phyloP scores from a whole-genome alignment of 2,329 filamentous ascomycete species.

The Madurella mycetomatis region DNA sequence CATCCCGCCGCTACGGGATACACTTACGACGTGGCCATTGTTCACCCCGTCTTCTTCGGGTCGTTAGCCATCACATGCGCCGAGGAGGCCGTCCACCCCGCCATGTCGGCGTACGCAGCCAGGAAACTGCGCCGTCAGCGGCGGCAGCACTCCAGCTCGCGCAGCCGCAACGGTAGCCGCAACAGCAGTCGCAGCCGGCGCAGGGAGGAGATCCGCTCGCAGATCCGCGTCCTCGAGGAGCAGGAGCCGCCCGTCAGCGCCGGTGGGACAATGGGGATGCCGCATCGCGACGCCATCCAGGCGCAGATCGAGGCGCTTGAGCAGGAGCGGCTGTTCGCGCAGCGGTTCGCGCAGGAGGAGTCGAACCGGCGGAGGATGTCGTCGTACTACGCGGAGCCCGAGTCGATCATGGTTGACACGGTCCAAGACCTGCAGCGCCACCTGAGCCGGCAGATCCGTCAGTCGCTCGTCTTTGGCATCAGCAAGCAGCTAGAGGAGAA shows the following conservation, averaged over 20 bases:
- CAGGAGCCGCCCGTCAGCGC: not conserved
- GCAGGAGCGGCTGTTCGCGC: constrained; percentile 29
- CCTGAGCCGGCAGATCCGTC: constrained; percentile 15
- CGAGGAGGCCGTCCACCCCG: constrained; percentile 25
- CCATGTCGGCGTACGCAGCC: constrained; percentile 19
- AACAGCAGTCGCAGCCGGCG: constrained; percentile 8
- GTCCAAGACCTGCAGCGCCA: constrained; percentile 20
- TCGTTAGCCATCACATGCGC: constrained; percentile 24
- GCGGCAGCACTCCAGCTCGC: not conserved
- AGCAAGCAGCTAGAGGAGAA: not conserved
- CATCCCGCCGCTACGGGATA: constrained; percentile 33
- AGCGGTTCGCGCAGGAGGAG: constrained; percentile 22
- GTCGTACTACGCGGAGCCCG: not conserved
- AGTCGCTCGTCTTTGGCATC: constrained; percentile 15
- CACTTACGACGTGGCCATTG: constrained; percentile 27
- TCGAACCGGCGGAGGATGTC: constrained; percentile 17
- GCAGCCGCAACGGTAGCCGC: constrained; percentile 13
- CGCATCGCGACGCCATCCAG: constrained; percentile 19
- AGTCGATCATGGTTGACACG: constrained; percentile 7
- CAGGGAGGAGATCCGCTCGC: constrained; percentile 14
- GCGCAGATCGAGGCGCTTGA: constrained; percentile 33
- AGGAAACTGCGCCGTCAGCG: constrained; percentile 17
- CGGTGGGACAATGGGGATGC: not conserved
- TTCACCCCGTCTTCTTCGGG: constrained; percentile 33
- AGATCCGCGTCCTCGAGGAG: constrained; percentile 9